A percentile compares a stretch with the other conserved stretches of the same genome.
These are phyloP conservation scores for Hymenotorrendiella dingleyae DNA, from an alignment of 2,329 filamentous ascomycete species.

Conservation along the genomic window DNA sequence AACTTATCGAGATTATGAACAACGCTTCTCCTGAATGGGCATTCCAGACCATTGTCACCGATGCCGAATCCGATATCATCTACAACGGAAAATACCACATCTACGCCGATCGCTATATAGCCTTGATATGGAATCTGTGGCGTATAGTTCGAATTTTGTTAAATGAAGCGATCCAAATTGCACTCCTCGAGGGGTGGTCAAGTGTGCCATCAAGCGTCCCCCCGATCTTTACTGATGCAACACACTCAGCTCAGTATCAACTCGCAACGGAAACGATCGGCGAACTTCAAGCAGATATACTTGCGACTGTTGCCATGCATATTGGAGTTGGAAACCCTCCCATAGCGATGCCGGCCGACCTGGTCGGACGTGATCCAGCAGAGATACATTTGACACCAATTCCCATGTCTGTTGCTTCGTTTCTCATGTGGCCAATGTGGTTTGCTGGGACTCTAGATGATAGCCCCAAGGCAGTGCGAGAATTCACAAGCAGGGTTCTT, in stretches of 20 bases:
- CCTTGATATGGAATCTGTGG: slow-evolving; percentile 24
- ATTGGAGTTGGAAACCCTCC: slow-evolving; percentile 7
- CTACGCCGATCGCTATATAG: slow-evolving; percentile 23
- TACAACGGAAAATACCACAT: slow-evolving; percentile 24
- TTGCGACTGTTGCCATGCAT: slow-evolving; percentile 21
- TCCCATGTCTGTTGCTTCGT: slow-evolving; percentile 17
- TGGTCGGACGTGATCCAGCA: not conserved
- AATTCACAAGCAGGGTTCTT: slow-evolving; percentile 21
- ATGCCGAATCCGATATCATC: slow-evolving; percentile 15
- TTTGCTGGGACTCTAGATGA: slow-evolving; percentile 19
- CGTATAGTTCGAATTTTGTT: slow-evolving; percentile 19
- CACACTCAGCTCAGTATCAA: slow-evolving; percentile 22
- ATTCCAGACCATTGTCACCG: slow-evolving; percentile 17
- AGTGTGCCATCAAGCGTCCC: slow-evolving; percentile 8
- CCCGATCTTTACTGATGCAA: slow-evolving; percentile 12
- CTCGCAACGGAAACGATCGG: slow-evolving; percentile 17
- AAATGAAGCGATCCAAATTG: slow-evolving; percentile 16
- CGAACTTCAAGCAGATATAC: slow-evolving; percentile 18
- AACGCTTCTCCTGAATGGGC: slow-evolving; percentile 19
- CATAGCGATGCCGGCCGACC: not conserved
- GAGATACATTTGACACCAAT: slow-evolving; percentile 7
- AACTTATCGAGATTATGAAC: slow-evolving; percentile 10
- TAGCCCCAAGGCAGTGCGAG: slow-evolving; percentile 8
- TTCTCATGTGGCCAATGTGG: slow-evolving; percentile 28
- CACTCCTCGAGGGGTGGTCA: slow-evolving; percentile 16